Evolutionary conservation across 2,329 filamentous ascomycete genomes (phyloP), one percentile per base, ranked within the genome.

Genomic region (Arachnomyces sp.): DNA sequence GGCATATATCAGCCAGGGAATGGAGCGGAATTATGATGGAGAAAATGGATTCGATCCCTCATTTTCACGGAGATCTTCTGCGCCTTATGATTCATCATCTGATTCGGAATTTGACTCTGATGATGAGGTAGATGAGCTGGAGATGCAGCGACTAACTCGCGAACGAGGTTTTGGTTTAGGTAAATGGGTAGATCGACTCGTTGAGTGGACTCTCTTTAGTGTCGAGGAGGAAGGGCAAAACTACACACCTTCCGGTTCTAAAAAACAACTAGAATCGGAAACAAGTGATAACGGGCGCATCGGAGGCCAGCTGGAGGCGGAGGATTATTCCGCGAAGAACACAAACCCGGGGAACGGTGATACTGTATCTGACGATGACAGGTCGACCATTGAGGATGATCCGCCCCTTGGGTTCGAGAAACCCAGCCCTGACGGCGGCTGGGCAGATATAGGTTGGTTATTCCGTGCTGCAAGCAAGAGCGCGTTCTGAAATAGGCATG

Each of bases 391-490:
- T 15, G 66, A 66, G 30, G 52, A 48, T 17, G 57, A 60, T 34
- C 43, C 38, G n/a, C 7, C 42, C 17, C 33, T 34, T 2, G 12
- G 45, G 18, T 53, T 59, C 31, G 62, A 67, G 42, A 65, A 57
- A 18, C 52, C 61, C 2, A 59, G 60, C 5, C 52, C 57, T 2
- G 46, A 55, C 13, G 73, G 71, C 4, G 73, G 73, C 1, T 79
- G 75, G 75, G 66, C 72, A 44, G 75, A 79, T 60, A 74, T 72
- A 25, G 67, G 69, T 21, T 79, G 75, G 75, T 52, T 79, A 43
- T 56, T 79, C 42, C 71, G 72, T 36, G 68, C 75, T 31, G 72
- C 75, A 37, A 25, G 5, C 5, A 63, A 54, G 43, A 56, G 52
- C 35, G 53, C 58, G n/a, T 45, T 64, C 14, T 44, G 56, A 49